Conservation (phyloP, 192 early-diverging fungal species). For the Chytriomyces sp. region DNA sequence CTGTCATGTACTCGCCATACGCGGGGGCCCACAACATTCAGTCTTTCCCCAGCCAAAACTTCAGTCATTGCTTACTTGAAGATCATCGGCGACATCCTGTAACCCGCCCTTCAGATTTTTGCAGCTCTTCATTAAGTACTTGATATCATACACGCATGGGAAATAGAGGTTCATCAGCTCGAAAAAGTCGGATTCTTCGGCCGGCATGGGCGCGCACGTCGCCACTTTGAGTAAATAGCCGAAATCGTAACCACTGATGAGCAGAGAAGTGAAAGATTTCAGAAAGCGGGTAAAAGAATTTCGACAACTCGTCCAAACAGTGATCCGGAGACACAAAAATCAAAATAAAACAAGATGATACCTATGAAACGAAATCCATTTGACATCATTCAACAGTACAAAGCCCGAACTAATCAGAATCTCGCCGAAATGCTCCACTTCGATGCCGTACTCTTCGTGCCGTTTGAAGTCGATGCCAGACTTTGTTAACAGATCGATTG, state of each 20-base stretch:
- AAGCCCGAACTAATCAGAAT: constrained; percentile 95
- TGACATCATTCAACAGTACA: constrained; percentile 91
- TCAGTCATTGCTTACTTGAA: constrained; percentile 66
- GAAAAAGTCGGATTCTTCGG: constrained; percentile 96
- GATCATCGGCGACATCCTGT: constrained; percentile 97
- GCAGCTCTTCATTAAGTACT: constrained; percentile 96
- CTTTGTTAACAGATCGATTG: constrained; percentile 94
- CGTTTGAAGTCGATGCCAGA: constrained; percentile 98
- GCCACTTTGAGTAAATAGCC: constrained; percentile 96
- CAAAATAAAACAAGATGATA: constrained; percentile 33
- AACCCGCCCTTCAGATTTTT: constrained; percentile 95
- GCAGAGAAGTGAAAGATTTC: background rate
- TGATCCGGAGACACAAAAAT: background rate
- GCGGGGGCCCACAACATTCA: background rate
- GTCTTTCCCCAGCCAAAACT: constrained; percentile 8
- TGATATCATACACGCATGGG: constrained; percentile 99
- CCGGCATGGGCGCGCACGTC: constrained; percentile 86
- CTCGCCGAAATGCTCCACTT: constrained; percentile 95
- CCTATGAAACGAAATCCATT: constrained; percentile 99
- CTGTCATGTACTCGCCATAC: background rate
- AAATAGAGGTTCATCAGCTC: constrained; percentile 88
- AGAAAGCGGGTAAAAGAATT: background rate
- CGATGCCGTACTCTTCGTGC: constrained; percentile 95
- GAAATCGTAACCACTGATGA: constrained; percentile 92
- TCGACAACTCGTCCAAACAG: background rate